phyloP scores from a whole-genome alignment of 139 green algal species.

The Micromonas pusilla region DNA sequence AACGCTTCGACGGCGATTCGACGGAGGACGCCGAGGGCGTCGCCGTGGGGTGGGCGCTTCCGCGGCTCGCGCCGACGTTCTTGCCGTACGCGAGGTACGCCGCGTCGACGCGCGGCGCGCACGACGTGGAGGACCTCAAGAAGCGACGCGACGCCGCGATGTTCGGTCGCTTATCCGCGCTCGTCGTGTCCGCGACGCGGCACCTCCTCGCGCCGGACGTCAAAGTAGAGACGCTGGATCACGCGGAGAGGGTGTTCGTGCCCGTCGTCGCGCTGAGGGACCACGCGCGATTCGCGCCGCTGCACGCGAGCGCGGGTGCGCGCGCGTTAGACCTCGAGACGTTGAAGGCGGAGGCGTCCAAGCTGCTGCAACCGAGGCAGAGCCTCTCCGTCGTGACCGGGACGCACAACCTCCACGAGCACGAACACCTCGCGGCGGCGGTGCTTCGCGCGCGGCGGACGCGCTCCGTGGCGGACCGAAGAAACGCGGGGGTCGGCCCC shows the following conservation, averaged over 20 bases:
- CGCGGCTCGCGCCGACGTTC: slow-evolving; percentile 17
- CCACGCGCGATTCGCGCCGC: slow-evolving; percentile 32
- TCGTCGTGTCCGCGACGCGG: slow-evolving; percentile 31
- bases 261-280: slow-evolving; percentile 36
- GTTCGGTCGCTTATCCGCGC: slow-evolving; percentile 20
- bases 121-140: not conserved
- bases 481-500: not conserved
- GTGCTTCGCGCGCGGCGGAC: slow-evolving; percentile 18
- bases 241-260: slow-evolving; percentile 32
- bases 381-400: slow-evolving; percentile 35
- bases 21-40: slow-evolving; percentile 1
- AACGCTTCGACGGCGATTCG: not conserved
- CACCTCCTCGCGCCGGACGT: slow-evolving; percentile 40
- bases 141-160: slow-evolving; percentile 19
- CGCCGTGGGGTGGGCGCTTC: slow-evolving; percentile 13
- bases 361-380: slow-evolving; percentile 33
- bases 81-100: not conserved
- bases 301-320: not conserved
- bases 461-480: not conserved
- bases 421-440: slow-evolving; percentile 36
- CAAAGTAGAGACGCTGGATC: slow-evolving; percentile 31
- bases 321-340: not conserved
- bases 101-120: not conserved
- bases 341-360: slow-evolving; percentile 21
- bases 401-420: slow-evolving; percentile 36